phyloP scores from a whole-genome alignment of 768 basidiomycete species.

The Tricholomella constricta region DNA sequence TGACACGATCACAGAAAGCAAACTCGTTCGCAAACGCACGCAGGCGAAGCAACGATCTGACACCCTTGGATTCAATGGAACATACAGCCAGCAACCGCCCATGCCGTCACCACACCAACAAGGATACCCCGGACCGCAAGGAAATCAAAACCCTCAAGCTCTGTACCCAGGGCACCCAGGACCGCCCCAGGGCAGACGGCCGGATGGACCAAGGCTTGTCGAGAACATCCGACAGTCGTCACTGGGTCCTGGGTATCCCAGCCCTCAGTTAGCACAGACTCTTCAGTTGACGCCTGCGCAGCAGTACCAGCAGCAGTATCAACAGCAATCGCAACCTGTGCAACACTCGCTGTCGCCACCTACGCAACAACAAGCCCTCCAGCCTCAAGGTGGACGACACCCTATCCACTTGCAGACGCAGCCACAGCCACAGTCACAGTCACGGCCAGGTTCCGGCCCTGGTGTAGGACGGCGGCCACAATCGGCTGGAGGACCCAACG shows the following conservation, averaged over 20 bases:
- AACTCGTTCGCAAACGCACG: constrained; percentile 83
- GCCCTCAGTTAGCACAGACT: constrained; percentile 3
- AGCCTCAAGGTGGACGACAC: constrained; percentile 15
- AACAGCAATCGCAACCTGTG: constrained; percentile 8
- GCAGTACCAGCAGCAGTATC: constrained; percentile 18
- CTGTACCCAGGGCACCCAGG: constrained; percentile 10
- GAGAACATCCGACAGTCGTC: constrained; percentile 59
- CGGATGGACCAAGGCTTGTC: constrained; percentile 48
- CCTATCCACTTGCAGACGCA: constrained; percentile 3
- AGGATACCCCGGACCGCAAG: constrained; percentile 1
- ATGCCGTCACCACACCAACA: constrained; percentile 20
- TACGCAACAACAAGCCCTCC: constrained; percentile 7
- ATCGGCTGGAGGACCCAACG: constrained; percentile 7
- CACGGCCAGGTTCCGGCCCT: constrained; percentile 10
- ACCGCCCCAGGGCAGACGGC: constrained; percentile 16
- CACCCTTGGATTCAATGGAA: constrained; percentile 17
- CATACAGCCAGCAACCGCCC: constrained; percentile 2
- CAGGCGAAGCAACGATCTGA: constrained; percentile 62
- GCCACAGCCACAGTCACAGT: constrained; percentile 3
- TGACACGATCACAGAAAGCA: constrained; percentile 73
- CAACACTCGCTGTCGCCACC: constrained; percentile 5
- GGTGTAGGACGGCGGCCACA: constrained; percentile 16
- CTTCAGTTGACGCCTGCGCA: constrained; percentile 20
- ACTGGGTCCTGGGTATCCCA: constrained; percentile 13
- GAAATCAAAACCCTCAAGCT: not conserved